These are phyloP conservation scores for Bothriochloa decipiens DNA, from an alignment of 176 grass and related monocot genomes.

Conservation along the genomic window DNA sequence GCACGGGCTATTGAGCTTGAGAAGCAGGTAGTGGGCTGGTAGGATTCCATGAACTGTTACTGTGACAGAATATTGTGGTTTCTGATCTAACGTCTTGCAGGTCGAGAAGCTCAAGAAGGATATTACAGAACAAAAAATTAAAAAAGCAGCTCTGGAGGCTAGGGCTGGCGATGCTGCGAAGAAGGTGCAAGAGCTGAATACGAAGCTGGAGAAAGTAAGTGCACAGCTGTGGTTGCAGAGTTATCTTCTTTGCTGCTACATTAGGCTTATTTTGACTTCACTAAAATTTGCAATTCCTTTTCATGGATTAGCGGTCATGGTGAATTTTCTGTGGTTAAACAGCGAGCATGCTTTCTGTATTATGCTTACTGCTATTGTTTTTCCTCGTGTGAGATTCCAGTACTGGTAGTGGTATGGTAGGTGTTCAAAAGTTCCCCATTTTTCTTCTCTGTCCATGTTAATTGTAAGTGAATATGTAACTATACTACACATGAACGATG, in stretches of 20 bases:
- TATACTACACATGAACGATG: neutral
- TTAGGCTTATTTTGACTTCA: conserved; percentile 20
- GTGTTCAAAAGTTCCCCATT: neutral
- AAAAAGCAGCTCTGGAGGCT: conserved; percentile 58
- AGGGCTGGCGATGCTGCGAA: conserved; percentile 54
- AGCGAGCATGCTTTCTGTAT: neutral
- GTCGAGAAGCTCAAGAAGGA: conserved; percentile 68
- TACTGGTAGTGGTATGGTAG: neutral
- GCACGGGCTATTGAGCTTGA: conserved; percentile 57
- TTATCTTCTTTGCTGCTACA: conserved; percentile 14
- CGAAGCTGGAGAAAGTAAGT: conserved; percentile 75
- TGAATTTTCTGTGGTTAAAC: conserved; percentile 36
- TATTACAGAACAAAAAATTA: conserved; percentile 50
- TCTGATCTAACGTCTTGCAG: conserved; percentile 43
- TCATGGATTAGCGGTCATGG: conserved; percentile 19
- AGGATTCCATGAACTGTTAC: conserved; percentile 13
- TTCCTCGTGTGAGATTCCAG: neutral
- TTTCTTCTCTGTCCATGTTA: neutral
- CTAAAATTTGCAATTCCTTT: neutral
- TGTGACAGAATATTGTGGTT: conserved; percentile 20
- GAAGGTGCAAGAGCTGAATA: conserved; percentile 68
- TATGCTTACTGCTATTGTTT: neutral
- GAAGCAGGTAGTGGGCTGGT: conserved; percentile 61
- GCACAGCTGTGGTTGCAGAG: neutral
- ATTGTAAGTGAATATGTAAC: conserved; percentile 30